phyloP scores from a whole-genome alignment of 1,139 yeast genomes.

The Candida frijolesensis region DNA sequence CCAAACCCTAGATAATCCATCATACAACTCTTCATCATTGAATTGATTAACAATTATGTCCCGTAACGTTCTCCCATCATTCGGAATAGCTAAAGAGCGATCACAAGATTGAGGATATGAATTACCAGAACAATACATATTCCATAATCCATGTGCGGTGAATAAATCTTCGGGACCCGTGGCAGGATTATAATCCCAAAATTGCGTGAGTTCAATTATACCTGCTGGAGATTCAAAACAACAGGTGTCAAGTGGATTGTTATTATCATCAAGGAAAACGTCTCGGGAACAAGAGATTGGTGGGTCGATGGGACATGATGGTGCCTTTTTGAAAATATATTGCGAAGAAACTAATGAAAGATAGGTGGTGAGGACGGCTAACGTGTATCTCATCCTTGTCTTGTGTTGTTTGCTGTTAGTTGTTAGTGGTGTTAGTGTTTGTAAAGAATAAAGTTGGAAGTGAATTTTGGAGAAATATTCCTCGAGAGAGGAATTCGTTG shows the following conservation, averaged over 20 bases:
- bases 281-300: constrained; percentile 65
- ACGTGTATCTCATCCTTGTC: background rate
- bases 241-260: constrained; percentile 51
- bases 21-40: constrained; percentile 52
- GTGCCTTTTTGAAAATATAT: background rate
- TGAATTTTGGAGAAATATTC: background rate
- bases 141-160: constrained; percentile 64
- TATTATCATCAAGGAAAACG: constrained; percentile 15
- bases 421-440: background rate
- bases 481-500: too few species aligned
- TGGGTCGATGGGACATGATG: constrained; percentile 59
- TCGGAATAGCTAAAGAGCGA: constrained; percentile 48
- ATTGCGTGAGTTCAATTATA: constrained; percentile 80
- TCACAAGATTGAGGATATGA: constrained; percentile 65
- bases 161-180: constrained; percentile 80
- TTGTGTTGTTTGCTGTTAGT: too few species aligned
- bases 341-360: background rate
- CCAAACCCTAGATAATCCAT: constrained; percentile 68
- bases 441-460: background rate
- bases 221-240: constrained; percentile 88
- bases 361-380: background rate
- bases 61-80: constrained; percentile 42
- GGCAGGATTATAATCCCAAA: constrained; percentile 91
- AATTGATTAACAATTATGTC: constrained; percentile 51
- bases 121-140: constrained; percentile 46